These are phyloP conservation scores for Boechera divaricarpa DNA, from an alignment of 345 rosid species.

Conservation along the genomic window DNA sequence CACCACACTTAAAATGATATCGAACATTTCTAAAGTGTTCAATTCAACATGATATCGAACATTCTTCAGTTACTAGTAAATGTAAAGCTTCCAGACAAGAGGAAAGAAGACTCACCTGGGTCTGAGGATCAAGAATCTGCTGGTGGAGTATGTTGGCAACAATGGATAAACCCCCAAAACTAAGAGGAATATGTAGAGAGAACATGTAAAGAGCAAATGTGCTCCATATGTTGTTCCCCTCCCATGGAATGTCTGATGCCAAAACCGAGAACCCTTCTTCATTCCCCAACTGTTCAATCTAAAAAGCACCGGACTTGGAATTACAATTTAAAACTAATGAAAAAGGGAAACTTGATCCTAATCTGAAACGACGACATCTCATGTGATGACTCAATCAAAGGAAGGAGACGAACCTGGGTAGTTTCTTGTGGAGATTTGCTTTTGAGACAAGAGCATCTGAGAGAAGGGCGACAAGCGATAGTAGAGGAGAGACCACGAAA, in stretches of 20 bases:
- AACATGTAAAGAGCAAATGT: conserved; percentile 75
- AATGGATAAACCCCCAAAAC: conserved; percentile 79
- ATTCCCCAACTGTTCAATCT: conserved; percentile 30
- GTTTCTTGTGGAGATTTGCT: conserved; percentile 16
- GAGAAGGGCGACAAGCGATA: conserved; percentile 4
- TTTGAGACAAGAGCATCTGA: conserved; percentile 34
- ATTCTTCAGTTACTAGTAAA: background rate
- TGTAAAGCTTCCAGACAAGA: background rate
- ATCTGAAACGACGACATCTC: background rate
- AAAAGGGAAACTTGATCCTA: background rate
- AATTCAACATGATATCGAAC: background rate
- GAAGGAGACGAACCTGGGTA: background rate
- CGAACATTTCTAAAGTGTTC: background rate
- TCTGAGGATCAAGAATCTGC: conserved; percentile 74
- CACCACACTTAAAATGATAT: no score
- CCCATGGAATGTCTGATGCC: conserved; percentile 72
- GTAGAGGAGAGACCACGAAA: conserved; percentile 26
- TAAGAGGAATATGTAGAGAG: conserved; percentile 82
- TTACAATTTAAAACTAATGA: background rate
- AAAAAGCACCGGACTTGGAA: conserved; percentile 5
- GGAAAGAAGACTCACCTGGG: conserved; percentile 55
- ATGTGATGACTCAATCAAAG: background rate
- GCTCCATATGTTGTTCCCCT: conserved; percentile 63
- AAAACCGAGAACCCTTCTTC: conserved; percentile 63
- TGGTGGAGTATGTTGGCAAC: conserved; percentile 62